Conservation (phyloP, 1,284 basidiomycete genomes). For the Coniferiporia sulphurascens region DNA sequence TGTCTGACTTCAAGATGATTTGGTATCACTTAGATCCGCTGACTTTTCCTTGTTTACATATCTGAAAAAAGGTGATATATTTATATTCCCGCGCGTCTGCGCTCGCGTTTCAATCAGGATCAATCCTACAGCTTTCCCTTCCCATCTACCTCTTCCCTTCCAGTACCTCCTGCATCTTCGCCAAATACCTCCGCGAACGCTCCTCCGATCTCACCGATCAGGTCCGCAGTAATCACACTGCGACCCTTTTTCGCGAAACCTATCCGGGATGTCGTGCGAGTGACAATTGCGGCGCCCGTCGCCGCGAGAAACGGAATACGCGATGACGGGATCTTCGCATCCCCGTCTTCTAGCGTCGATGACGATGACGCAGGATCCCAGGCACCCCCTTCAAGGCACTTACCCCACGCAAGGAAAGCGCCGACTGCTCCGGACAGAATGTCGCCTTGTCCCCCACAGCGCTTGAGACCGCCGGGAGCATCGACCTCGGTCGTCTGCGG, state of each 20-base stretch:
- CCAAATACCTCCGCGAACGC: constrained; percentile 76
- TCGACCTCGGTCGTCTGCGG: constrained; percentile 64
- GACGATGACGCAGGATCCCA: constrained; percentile 43
- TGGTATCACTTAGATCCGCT: too few species aligned
- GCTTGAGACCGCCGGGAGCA: constrained; percentile 77
- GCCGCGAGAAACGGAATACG: constrained; percentile 82
- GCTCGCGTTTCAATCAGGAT: too few species aligned
- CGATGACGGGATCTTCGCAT: constrained; percentile 47
- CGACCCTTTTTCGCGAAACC: constrained; percentile 77
- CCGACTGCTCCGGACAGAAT: constrained; percentile 86
- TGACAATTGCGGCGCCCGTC: constrained; percentile 84
- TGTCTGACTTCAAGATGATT: too few species aligned
- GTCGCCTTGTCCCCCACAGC: constrained; percentile 96
- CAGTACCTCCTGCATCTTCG: constrained; percentile 33
- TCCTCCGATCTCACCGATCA: constrained; percentile 71
- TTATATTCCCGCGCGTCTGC: neutral
- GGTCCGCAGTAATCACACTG: constrained; percentile 86
- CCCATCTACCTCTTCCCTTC: neutral
- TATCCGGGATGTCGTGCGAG: constrained; percentile 72
- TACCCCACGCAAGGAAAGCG: constrained; percentile 90
- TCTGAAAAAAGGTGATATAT: neutral
- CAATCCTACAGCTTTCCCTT: constrained; percentile 9
- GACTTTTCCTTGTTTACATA: too few species aligned
- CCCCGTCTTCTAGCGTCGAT: constrained; percentile 28
- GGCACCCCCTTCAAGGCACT: constrained; percentile 80